Percentiles rank a stretch among this genome's conserved stretches.
phyloP scores from a whole-genome alignment of 192 early-diverging fungal genomes.

The Coemansia sp. region DNA sequence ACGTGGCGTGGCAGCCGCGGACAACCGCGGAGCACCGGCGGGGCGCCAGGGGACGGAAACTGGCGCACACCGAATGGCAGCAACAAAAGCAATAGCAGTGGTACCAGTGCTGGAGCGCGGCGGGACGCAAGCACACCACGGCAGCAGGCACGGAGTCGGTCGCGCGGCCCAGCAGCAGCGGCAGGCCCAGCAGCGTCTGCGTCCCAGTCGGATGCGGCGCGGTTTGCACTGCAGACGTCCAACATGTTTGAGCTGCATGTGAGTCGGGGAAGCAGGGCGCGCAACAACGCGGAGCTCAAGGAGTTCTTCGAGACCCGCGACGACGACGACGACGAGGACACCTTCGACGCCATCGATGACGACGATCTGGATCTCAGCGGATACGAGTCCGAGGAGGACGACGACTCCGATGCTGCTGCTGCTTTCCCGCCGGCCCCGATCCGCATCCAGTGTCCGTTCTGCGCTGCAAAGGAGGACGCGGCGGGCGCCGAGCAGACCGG shows the following conservation, averaged over 20 bases:
- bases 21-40: constrained; percentile 9
- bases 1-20: constrained; percentile 11
- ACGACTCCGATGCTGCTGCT: constrained; percentile 38
- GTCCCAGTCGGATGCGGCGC: no score
- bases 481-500: constrained; percentile 48
- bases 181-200: background rate
- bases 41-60: background rate
- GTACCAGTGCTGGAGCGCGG: no score
- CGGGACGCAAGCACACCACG: background rate
- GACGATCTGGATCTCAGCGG: constrained; percentile 41
- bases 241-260: constrained; percentile 49
- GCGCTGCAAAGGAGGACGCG: constrained; percentile 44
- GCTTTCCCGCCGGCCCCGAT: constrained; percentile 55
- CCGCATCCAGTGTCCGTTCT: constrained; percentile 69
- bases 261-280: constrained; percentile 41
- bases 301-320: constrained; percentile 48
- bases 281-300: constrained; percentile 41
- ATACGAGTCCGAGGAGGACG: constrained; percentile 55
- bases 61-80: constrained; percentile 1
- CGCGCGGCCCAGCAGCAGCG: constrained; percentile 20
- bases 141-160: constrained; percentile 32
- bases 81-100: no score
- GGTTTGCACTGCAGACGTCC: constrained; percentile 37
- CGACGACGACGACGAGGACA: constrained; percentile 34
- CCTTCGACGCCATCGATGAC: constrained; percentile 46